These are phyloP conservation scores for Leishmania arabica DNA, from an alignment of 208 protist species.

Conservation along the genomic window DNA sequence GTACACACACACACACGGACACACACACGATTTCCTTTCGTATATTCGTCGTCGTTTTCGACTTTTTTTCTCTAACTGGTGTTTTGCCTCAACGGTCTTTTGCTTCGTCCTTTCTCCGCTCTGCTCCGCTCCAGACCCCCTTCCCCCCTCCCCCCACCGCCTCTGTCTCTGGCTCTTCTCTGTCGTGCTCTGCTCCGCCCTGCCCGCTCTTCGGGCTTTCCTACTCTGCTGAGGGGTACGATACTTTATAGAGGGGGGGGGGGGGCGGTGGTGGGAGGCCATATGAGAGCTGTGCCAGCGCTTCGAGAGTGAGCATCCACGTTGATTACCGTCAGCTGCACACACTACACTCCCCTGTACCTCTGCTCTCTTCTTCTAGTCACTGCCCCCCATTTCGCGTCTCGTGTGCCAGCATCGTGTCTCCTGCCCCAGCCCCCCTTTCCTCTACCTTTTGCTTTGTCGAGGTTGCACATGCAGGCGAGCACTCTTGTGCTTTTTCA, in stretches of 20 bases:
- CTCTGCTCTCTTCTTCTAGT: slow-evolving; percentile 2
- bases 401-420: background rate
- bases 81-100: background rate
- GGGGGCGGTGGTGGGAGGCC: background rate
- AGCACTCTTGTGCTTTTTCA: background rate
- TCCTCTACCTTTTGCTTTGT: background rate
- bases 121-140: background rate
- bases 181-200: background rate
- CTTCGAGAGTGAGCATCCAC: background rate
- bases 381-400: background rate
- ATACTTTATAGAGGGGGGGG: background rate
- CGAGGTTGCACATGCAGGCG: background rate
- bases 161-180: background rate
- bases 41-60: no score
- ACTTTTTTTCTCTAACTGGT: background rate
- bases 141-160: background rate
- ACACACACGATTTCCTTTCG: background rate
- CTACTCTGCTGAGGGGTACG: background rate
- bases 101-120: background rate
- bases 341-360: background rate
- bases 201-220: background rate
- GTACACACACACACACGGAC: background rate
- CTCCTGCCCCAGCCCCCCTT: no score
- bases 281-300: background rate
- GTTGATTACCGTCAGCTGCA: background rate